Percentiles rank a stretch among this genome's conserved stretches.
phyloP scores from a whole-genome alignment of 139 green algal species.

The Raphidocelis subcapitata region DNA sequence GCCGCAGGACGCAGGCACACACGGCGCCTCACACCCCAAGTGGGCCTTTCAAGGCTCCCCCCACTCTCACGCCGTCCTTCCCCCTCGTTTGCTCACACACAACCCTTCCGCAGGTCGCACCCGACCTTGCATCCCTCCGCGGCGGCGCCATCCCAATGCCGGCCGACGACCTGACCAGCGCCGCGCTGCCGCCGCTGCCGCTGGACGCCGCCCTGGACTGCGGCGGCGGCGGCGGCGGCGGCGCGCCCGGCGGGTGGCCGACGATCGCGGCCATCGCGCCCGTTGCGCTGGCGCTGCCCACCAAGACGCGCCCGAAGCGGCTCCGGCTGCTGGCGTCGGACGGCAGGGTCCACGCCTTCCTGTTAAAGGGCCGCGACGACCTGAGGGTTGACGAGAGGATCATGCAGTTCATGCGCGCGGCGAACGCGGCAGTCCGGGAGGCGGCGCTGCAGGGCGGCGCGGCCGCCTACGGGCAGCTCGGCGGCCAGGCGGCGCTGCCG shows the following conservation, averaged over 20 bases:
- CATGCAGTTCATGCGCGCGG: constrained; percentile 68
- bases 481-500: constrained; percentile 1
- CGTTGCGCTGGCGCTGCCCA: constrained; percentile 54
- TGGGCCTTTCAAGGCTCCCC: no score
- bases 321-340: constrained; percentile 74
- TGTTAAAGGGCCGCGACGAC: constrained; percentile 92
- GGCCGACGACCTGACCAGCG: constrained; percentile 23
- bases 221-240: neutral
- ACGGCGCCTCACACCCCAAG: constrained; percentile 9
- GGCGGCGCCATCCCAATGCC: constrained; percentile 51
- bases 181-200: neutral
- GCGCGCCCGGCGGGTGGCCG: constrained; percentile 29
- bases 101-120: constrained; percentile 41
- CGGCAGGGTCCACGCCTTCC: constrained; percentile 63
- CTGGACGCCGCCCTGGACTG: neutral
- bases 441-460: neutral
- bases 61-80: no score
- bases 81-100: no score
- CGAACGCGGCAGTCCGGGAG: constrained; percentile 50
- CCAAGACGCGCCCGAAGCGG: constrained; percentile 92
- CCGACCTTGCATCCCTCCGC: constrained; percentile 37
- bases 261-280: constrained; percentile 49
- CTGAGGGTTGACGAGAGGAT: constrained; percentile 82
- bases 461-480: neutral
- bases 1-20: no score